Conservation (phyloP, 2,329 filamentous ascomycete genomes). For the Trichothecium sympodiale region DNA sequence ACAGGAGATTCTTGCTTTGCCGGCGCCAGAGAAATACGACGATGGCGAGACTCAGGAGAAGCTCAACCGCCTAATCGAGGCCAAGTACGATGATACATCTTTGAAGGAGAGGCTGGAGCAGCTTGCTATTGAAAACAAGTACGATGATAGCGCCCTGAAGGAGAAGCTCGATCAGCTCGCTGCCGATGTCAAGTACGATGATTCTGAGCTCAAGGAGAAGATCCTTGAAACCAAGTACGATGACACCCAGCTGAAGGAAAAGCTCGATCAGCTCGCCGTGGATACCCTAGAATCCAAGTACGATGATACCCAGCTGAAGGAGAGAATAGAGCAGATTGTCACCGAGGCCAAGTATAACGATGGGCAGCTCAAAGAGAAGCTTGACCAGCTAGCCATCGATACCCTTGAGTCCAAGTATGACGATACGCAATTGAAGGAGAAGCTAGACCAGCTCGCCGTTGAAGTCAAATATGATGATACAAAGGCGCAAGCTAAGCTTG, state of each 20-base stretch:
- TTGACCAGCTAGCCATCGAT: constrained; percentile 30
- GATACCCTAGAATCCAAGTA: constrained; percentile 14
- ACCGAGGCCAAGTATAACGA: constrained; percentile 43
- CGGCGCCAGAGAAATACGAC: constrained; percentile 52
- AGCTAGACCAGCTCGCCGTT: constrained; percentile 14
- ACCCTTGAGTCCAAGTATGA: constrained; percentile 14
- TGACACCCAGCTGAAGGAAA: constrained; percentile 21
- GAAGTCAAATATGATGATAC: constrained; percentile 48
- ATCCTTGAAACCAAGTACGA: constrained; percentile 49
- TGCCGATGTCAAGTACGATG: constrained; percentile 17
- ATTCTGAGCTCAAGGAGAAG: constrained; percentile 17
- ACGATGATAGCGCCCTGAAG: constrained; percentile 19
- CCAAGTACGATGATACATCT: constrained; percentile 13
- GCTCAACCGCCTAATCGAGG: constrained; percentile 28
- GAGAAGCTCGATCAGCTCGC: constrained; percentile 14
- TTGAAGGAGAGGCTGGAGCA: constrained; percentile 12
- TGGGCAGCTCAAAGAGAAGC: constrained; percentile 33
- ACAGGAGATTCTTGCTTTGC: constrained; percentile 31
- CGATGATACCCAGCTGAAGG: constrained; percentile 16
- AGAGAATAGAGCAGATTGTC: constrained; percentile 16
- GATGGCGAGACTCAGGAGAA: constrained; percentile 32
- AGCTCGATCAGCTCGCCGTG: constrained; percentile 26
- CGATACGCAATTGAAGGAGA: constrained; percentile 16
- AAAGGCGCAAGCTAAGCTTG: constrained; percentile 25
- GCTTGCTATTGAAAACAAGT: constrained; percentile 22